Evolutionary conservation across 1,139 yeast genomes (phyloP), one percentile per base, ranked within the genome.

Genomic region (Cylindricascospora bacillispora): DNA sequence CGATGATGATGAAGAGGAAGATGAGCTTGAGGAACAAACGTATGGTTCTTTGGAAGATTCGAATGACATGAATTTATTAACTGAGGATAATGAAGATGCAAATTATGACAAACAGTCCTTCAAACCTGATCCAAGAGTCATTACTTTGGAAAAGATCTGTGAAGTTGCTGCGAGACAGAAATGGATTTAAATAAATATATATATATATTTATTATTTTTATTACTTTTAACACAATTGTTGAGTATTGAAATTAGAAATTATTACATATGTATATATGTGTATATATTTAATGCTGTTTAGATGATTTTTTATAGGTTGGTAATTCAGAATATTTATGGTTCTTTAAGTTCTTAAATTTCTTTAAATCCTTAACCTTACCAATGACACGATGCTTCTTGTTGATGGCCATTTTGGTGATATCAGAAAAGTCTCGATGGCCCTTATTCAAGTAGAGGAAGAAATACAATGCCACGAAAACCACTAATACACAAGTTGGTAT

Each of bases 401-500:
- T 73, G 54, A 61, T 61, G 32, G 71, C 68, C 36, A 67, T 66
- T 25, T 49, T 52, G 30, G 58, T 61, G 21, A 67, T 46, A 22
- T 47, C 56, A 3, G 67, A 53, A 27, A 68, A 54, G 40, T 68
- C 73, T 44, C 71, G 59, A 34, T 65, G 58, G 38, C 60, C 63
- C n/a, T 40, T 36, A 47, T 75, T 79, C 33, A 67, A 36, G 42
- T 57, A 60, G 9, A 76, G 64, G 50, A 79, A 77, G 35, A 73
- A 43, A 49, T 76, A 78, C 78, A 78, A 73, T 25, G 64, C 60
- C 26, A 74, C 57, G 2, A 67, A 73, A 14, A 74, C 67, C 17
- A 79, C 40, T n/a, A 72, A 54, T 18, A 79, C 82, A 34, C 68
- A 62, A 1, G 81, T 67, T n/a, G 94, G 94, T 50, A 80, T 66